Conservation (phyloP, 345 rosid genomes). For the sweet orange (Citrus sinensis) region DVS_A1.0 CM039162.1:24260501-24261000, state of each 20-base stretch:
- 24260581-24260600: fast-evolving
- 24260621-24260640: no score
- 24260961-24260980: background rate
- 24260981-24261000: background rate
- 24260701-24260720: no score
- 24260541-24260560: no score
- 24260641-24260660: no score
- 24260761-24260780: background rate
- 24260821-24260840: background rate
- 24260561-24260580: no score
- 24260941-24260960: background rate
- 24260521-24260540: no score
- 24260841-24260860: slow-evolving; percentile 2
- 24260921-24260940: background rate
- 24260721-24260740: no score
- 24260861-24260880: background rate
- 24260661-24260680: fast-evolving
- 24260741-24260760: background rate
- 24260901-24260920: background rate
- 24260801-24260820: background rate
- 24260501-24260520: no score
- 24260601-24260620: no score
- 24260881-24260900: background rate
- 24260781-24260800: background rate
- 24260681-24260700: no score